Base-by-base conservation (phyloP, 2,329 filamentous ascomycete genomes). In the Moelleriella libera region DNA sequence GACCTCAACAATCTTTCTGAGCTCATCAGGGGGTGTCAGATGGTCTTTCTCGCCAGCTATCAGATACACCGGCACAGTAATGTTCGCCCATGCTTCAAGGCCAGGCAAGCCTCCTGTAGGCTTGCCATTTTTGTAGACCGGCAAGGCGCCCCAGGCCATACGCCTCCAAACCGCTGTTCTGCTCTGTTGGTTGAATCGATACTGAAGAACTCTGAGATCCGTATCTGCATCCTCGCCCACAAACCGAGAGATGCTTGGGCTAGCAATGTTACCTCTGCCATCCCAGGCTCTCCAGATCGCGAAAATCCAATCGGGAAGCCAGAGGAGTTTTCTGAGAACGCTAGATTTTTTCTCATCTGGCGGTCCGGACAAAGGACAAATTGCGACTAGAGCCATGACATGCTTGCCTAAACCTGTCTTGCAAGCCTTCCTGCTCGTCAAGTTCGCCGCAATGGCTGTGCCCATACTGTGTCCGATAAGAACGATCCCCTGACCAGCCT, bases 401-500 rank as follows among this genome's bases (percentile, higher is more conserved):
- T 85, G 70, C 8, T 80, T 63, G 32, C 76, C 69, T n/a, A 87
- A 57, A 1, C 68, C 61, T 30, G 70, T 68, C 28, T 63, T 68
- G 49, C 80, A 67, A 1, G 9, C 14, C n/a, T n/a, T n/a, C 14
- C 9, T 14, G 40, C 63, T 69, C 8, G 87, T 82, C 46, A 97
- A 68, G 12, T 83, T 68, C 30, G 85, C 82, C 5, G 83, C 79
- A 21, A 96, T 68, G 3, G 85, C 85, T 49, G 85, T 88, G 6
- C 92, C 92, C 78, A 96, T 84, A 60, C 88, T 95, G 59, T 98
- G 92, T 1, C 83, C 88, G 50, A 97, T 78, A 31, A 96, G 63
- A 21, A 96, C 75, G 11, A 95, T 75, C 4, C 80, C 76, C 61
- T 95, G 88, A 1, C 69, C 70, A 14, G 71, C 67, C 37, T 77